phyloP scores from a whole-genome alignment of 2,329 filamentous ascomycete genomes.

The Alternaria triticimaculans region DNA sequence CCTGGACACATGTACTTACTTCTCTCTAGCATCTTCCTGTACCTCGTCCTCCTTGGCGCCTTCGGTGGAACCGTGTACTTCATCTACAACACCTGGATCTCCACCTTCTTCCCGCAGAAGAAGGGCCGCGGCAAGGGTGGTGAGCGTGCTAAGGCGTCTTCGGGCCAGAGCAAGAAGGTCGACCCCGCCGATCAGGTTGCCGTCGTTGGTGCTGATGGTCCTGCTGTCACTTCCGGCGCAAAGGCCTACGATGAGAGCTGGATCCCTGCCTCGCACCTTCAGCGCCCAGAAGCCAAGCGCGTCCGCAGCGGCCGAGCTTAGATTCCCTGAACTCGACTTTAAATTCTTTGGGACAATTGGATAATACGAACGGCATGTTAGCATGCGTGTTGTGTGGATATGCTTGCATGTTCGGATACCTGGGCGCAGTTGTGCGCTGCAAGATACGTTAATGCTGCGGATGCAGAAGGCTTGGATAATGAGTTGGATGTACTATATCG shows the following conservation, averaged over 20 bases:
- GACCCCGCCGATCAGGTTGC: slow-evolving; percentile 65
- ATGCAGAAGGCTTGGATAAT: slow-evolving; percentile 3
- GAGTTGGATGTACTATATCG: slow-evolving; percentile 21
- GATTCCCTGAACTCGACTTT: background rate
- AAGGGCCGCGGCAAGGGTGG: slow-evolving; percentile 64
- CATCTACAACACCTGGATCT: slow-evolving; percentile 98
- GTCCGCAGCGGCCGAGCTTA: slow-evolving; percentile 58
- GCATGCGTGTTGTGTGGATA: background rate
- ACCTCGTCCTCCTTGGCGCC: slow-evolving; percentile 81
- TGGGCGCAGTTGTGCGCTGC: background rate
- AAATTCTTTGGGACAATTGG: background rate
- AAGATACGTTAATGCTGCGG: background rate
- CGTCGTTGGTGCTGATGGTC: slow-evolving; percentile 73
- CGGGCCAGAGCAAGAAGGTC: slow-evolving; percentile 71
- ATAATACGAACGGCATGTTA: background rate
- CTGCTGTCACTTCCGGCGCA: slow-evolving; percentile 71
- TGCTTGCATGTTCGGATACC: background rate
- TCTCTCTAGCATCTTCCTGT: slow-evolving; percentile 84
- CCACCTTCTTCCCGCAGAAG: slow-evolving; percentile 91
- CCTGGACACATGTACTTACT: slow-evolving; percentile 8
- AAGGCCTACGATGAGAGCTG: slow-evolving; percentile 90
- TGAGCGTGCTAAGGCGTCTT: slow-evolving; percentile 69
- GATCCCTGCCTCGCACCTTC: slow-evolving; percentile 90
- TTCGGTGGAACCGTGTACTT: slow-evolving; percentile 89
- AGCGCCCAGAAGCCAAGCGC: slow-evolving; percentile 75